Evolutionary conservation across 331 rosid species (phyloP).

Genomic region (Rhamnella rubrinervis): DNA sequence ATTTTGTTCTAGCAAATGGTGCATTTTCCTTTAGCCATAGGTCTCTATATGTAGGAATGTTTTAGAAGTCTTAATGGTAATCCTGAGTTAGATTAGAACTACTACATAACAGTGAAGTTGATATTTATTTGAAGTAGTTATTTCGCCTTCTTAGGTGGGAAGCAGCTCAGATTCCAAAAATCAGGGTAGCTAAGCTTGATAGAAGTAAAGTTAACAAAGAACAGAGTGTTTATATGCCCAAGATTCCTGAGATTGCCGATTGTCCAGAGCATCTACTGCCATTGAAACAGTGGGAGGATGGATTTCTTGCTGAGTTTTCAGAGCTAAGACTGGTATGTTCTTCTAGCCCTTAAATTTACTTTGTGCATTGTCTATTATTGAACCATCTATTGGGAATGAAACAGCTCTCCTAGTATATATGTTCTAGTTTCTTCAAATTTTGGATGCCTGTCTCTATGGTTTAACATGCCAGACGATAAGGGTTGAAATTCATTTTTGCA

Average conservation of each 20-base stretch:
- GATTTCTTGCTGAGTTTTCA: slow-evolving; percentile 73
- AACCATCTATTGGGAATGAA: not conserved
- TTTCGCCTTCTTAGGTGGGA: slow-evolving; percentile 70
- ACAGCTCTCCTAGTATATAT: not conserved
- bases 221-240: slow-evolving; percentile 87
- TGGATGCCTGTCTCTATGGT: not conserved
- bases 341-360: slow-evolving; percentile 6
- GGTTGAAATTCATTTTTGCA: not conserved
- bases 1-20: no score
- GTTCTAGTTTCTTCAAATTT: not conserved
- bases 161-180: slow-evolving; percentile 76
- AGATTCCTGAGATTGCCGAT: slow-evolving; percentile 74
- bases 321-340: slow-evolving; percentile 61
- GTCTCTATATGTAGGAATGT: no score
- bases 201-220: slow-evolving; percentile 55
- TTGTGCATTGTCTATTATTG: not conserved
- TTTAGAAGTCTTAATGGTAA: not conserved
- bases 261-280: slow-evolving; percentile 85
- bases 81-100: slow-evolving; percentile 3
- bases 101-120: not conserved
- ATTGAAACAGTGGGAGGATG: slow-evolving; percentile 77
- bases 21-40: no score
- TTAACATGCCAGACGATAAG: not conserved
- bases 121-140: not conserved
- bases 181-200: slow-evolving; percentile 80